These are phyloP conservation scores for Combretum micranthum DNA, from an alignment of 345 rosid genomes.

Conservation along the genomic window DNA sequence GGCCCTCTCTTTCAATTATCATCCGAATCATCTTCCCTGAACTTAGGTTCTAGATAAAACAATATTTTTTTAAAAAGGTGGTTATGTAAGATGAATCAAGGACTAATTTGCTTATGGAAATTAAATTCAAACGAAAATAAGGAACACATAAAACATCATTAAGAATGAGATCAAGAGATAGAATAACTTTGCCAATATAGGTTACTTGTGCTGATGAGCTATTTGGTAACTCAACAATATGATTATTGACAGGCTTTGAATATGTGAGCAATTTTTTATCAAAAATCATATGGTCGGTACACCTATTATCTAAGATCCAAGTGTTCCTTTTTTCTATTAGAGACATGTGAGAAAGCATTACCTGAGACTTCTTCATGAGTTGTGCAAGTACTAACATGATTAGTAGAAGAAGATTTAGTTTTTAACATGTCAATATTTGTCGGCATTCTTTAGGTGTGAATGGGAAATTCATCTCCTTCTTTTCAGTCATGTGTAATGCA, in stretches of 20 bases:
- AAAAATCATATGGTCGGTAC: background rate
- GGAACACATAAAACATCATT: too few relatives aligned
- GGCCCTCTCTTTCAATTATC: constrained; percentile 1
- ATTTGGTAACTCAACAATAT: background rate
- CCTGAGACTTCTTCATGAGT: too few relatives aligned
- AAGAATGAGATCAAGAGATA: too few relatives aligned
- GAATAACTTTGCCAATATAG: too few relatives aligned
- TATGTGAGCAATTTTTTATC: background rate
- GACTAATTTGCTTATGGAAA: background rate
- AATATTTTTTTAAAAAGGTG: background rate
- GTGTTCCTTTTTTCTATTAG: background rate
- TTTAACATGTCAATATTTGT: too few relatives aligned
- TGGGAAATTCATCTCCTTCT: too few relatives aligned
- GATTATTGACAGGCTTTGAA: background rate
- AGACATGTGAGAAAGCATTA: background rate
- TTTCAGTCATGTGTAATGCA: too few relatives aligned
- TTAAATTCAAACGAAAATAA: background rate
- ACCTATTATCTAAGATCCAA: background rate
- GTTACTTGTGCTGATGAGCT: too few relatives aligned
- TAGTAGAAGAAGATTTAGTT: too few relatives aligned
- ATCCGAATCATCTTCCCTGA: background rate
- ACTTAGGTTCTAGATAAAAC: background rate
- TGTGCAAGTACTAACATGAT: too few relatives aligned
- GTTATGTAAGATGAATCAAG: background rate
- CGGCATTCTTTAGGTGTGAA: too few relatives aligned